Conservation (phyloP, 805 yeast genomes). For the Ogataea nakhonphanomensis region DNA sequence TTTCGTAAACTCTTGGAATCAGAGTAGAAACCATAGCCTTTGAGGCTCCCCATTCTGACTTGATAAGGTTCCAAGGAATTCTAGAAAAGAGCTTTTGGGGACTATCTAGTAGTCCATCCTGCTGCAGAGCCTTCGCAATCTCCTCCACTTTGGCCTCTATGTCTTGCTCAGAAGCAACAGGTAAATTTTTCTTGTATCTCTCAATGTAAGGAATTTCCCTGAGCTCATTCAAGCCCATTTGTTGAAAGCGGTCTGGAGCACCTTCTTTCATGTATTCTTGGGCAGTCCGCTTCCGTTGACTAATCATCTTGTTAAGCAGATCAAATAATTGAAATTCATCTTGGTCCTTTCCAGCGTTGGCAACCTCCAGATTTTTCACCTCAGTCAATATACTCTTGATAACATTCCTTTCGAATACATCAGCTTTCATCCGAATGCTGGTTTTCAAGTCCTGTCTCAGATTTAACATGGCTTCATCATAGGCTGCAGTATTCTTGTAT, state of each 20-base stretch:
- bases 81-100: conserved; percentile 28
- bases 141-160: conserved; percentile 30
- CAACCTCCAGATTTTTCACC: conserved; percentile 38
- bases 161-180: conserved; percentile 37
- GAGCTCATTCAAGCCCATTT: conserved; percentile 36
- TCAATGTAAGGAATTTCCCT: conserved; percentile 36
- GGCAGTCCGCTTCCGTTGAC: conserved; percentile 39
- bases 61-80: conserved; percentile 35
- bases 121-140: conserved; percentile 28
- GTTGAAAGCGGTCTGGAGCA: conserved; percentile 40
- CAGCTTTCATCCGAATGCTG: conserved; percentile 33
- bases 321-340: conserved; percentile 34
- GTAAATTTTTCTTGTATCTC: conserved; percentile 33
- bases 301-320: conserved; percentile 36
- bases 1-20: conserved; percentile 27
- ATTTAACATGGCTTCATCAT: conserved; percentile 24
- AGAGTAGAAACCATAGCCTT: conserved; percentile 28
- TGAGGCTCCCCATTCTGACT: conserved; percentile 37
- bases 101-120: conserved; percentile 24
- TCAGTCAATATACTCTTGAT: conserved; percentile 38
- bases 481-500: conserved; percentile 29
- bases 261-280: conserved; percentile 36
- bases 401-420: conserved; percentile 37
- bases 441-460: conserved; percentile 34
- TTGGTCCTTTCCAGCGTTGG: conserved; percentile 25